Evolutionary conservation across 441 rosid genomes (phyloP).

Genomic region (Aquilaria agallochum): DNA sequence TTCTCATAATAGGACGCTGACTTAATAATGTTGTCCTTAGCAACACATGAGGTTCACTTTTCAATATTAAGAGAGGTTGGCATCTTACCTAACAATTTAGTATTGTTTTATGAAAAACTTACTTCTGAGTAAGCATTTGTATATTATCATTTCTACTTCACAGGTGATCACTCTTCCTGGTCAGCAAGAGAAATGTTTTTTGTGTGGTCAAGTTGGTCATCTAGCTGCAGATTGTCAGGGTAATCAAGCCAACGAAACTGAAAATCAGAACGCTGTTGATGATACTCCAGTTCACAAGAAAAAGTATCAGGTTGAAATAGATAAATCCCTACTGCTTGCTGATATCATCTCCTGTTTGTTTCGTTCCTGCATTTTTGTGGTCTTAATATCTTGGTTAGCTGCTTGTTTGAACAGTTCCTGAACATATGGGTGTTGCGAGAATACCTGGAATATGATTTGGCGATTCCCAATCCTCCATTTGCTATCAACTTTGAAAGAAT

Average conservation of each 20-base stretch:
- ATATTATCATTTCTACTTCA: conserved; percentile 8
- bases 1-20: conserved; percentile 76
- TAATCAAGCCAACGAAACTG: conserved; percentile 39
- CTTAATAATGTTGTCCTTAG: conserved; percentile 91
- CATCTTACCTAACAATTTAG: conserved; percentile 4
- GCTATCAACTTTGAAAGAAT: conserved; percentile 73
- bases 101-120: conserved; percentile 10
- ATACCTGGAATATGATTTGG: conserved; percentile 87
- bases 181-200: conserved; percentile 91
- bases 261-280: conserved; percentile 40
- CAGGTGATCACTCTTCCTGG: conserved; percentile 91
- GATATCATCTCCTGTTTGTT: not conserved
- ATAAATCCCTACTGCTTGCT: conserved; percentile 8
- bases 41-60: conserved; percentile 98
- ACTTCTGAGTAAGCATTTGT: conserved; percentile 3
- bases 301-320: conserved; percentile 85
- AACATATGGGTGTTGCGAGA: conserved; percentile 92
- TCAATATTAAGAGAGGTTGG: conserved; percentile 95
- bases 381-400: conserved; percentile 8
- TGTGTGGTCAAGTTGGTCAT: conserved; percentile 93
- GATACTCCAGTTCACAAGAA: conserved; percentile 87
- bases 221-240: conserved; percentile 92
- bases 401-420: conserved; percentile 60
- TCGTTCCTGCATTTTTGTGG: not conserved
- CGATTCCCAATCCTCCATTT: conserved; percentile 78